phyloP scores from a whole-genome alignment of 352 stramenopile genomes.

The Blastocystis sp. region DNA sequence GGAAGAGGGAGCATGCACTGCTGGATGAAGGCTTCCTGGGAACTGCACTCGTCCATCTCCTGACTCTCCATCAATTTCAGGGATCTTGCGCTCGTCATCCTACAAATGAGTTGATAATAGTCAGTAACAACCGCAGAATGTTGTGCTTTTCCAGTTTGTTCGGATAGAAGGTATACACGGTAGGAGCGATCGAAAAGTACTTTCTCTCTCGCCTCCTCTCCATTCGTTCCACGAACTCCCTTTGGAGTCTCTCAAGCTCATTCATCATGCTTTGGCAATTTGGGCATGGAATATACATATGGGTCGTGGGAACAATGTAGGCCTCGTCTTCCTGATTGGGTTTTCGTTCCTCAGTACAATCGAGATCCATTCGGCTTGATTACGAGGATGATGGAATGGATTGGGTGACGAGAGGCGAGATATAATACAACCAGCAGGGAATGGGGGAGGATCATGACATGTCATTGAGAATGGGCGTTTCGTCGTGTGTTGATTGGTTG shows the following conservation, averaged over 20 bases:
- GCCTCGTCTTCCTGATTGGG: slow-evolving; percentile 41
- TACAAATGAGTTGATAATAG: neutral
- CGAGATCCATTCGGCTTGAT: slow-evolving; percentile 7
- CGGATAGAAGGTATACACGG: slow-evolving; percentile 58
- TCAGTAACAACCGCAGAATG: slow-evolving; percentile 3
- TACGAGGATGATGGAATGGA: neutral
- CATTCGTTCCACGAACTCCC: slow-evolving; percentile 33
- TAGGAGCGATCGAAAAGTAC: slow-evolving; percentile 63
- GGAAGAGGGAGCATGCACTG: slow-evolving; percentile 51
- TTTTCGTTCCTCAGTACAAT: slow-evolving; percentile 5
- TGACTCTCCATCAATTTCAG: slow-evolving; percentile 22
- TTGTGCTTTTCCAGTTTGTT: slow-evolving; percentile 18
- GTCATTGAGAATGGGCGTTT: neutral
- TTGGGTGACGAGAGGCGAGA: neutral
- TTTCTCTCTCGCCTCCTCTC: slow-evolving; percentile 37
- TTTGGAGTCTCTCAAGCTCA: slow-evolving; percentile 32
- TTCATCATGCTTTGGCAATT: slow-evolving; percentile 57
- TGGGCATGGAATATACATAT: slow-evolving; percentile 16
- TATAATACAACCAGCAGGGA: neutral
- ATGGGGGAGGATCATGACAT: neutral
- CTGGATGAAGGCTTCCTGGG: slow-evolving; percentile 37
- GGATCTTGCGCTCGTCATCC: slow-evolving; percentile 30
- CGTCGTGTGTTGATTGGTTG: neutral
- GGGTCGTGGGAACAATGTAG: slow-evolving; percentile 2
- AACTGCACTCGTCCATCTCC: slow-evolving; percentile 17